phyloP scores from a whole-genome alignment of 2,329 filamentous ascomycete species.

The Colletotrichum orchidophilum region DNA sequence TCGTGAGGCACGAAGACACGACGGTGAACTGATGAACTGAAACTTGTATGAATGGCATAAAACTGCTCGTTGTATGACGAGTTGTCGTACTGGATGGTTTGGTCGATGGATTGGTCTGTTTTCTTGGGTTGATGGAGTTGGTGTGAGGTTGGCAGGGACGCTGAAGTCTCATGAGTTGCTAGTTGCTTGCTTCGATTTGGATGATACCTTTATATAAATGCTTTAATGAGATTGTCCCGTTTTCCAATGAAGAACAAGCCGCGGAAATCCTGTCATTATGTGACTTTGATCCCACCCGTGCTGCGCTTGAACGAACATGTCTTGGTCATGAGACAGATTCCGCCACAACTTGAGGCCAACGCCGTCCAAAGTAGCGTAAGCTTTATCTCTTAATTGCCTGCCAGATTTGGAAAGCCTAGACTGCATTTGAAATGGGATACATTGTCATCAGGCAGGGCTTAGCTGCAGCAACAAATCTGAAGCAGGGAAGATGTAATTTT shows the following conservation, averaged over 20 bases:
- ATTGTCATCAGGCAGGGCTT: neutral
- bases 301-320: neutral
- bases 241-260: neutral
- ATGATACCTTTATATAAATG: neutral
- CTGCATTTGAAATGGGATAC: neutral
- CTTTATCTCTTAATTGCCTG: neutral
- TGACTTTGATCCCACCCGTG: neutral
- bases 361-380: neutral
- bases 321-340: no score
- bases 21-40: neutral
- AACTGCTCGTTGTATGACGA: neutral
- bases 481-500: neutral
- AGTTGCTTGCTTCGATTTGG: neutral
- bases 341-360: neutral
- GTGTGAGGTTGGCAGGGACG: neutral
- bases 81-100: neutral
- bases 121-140: neutral
- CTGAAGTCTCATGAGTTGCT: neutral
- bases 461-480: neutral
- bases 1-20: neutral
- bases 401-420: neutral
- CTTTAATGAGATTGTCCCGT: neutral
- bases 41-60: neutral
- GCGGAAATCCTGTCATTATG: accelerated
- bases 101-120: neutral